Percentiles rank a stretch among this genome's conserved stretches.
These are phyloP conservation scores for Benincasa hispida DNA, from an alignment of 306 rosid species.

Conservation along the genomic window DNA sequence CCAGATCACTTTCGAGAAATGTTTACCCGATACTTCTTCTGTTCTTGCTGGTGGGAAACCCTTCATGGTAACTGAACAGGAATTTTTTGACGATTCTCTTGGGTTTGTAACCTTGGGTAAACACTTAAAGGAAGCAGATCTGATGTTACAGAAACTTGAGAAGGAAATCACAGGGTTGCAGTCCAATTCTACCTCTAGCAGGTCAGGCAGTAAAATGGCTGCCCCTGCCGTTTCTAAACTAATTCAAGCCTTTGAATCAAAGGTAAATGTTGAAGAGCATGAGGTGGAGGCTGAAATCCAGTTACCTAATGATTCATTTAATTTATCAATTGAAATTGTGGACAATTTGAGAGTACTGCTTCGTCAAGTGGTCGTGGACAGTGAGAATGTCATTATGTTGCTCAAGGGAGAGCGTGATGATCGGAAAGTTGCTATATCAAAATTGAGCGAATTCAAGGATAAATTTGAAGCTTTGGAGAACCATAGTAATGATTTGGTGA, in stretches of 20 bases:
- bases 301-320: slow-evolving; percentile 31
- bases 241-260: slow-evolving; percentile 80
- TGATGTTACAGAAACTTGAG: slow-evolving; percentile 46
- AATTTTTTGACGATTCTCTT: slow-evolving; percentile 33
- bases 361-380: slow-evolving; percentile 41
- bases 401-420: slow-evolving; percentile 49
- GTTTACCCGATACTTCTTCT: slow-evolving; percentile 11
- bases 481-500: slow-evolving; percentile 45
- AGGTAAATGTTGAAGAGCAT: slow-evolving; percentile 41
- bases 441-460: slow-evolving; percentile 28
- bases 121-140: slow-evolving; percentile 46
- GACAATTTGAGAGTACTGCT: slow-evolving; percentile 46
- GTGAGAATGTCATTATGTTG: slow-evolving; percentile 36
- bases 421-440: slow-evolving; percentile 32
- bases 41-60: slow-evolving; percentile 18
- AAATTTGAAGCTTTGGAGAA: slow-evolving; percentile 49
- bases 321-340: slow-evolving; percentile 30
- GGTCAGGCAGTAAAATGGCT: slow-evolving; percentile 31
- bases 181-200: slow-evolving; percentile 28
- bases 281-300: slow-evolving; percentile 38
- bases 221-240: slow-evolving; percentile 58
- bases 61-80: slow-evolving; percentile 22
- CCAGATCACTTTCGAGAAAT: slow-evolving; percentile 19
- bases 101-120: slow-evolving; percentile 40
- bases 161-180: slow-evolving; percentile 38